Percentiles rank a stretch among this genome's conserved stretches.
Conservation (phyloP, 2,329 filamentous ascomycete genomes). For the Aspergillus bombycis region DNA sequence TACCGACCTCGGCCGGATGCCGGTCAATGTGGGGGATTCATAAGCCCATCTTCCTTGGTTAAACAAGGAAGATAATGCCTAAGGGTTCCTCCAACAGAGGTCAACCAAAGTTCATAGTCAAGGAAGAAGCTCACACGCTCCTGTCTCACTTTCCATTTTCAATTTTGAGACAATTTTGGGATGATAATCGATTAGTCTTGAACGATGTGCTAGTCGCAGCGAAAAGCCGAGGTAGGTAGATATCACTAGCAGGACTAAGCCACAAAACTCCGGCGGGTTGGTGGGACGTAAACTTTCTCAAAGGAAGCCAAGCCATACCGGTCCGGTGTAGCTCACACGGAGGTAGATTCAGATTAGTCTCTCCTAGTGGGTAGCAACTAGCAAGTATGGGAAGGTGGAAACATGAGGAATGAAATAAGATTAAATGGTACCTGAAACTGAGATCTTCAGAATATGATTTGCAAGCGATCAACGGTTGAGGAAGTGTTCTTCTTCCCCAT, state of each 20-base stretch:
- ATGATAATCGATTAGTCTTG: not conserved
- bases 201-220: not conserved
- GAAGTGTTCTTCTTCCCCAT: not conserved
- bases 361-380: not conserved
- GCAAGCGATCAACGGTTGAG: not conserved
- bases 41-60: not conserved
- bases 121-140: not conserved
- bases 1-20: not conserved
- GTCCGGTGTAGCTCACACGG: conserved; percentile 2
- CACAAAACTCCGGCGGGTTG: not conserved
- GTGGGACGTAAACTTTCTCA: not conserved
- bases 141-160: not conserved
- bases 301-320: not conserved
- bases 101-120: not conserved
- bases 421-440: not conserved
- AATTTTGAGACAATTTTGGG: not conserved
- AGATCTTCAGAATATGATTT: not conserved
- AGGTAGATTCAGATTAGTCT: not conserved
- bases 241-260: not conserved
- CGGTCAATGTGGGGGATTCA: not conserved
- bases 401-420: not conserved
- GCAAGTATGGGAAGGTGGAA: too few relatives aligned
- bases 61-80: not conserved
- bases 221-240: not conserved
- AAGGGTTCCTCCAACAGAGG: not conserved